These are phyloP conservation scores for Prunus davidiana DNA, from an alignment of 306 rosid species.

Conservation along the genomic window DNA sequence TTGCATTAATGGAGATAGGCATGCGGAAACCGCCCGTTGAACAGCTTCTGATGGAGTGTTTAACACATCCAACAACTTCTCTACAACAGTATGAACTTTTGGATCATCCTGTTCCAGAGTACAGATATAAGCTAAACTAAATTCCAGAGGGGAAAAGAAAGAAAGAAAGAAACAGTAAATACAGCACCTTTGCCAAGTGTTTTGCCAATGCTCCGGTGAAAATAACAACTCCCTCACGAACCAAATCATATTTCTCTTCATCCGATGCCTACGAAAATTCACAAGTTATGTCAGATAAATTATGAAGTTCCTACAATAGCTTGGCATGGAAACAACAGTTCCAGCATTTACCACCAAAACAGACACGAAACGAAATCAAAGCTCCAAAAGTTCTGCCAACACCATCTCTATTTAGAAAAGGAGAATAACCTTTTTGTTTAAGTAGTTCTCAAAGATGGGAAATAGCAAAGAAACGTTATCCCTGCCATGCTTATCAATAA, in stretches of 20 bases:
- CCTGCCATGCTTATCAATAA: slow-evolving; percentile 90
- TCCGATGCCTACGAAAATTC: slow-evolving; percentile 62
- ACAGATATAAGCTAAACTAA: slow-evolving; percentile 8
- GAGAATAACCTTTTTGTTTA: slow-evolving; percentile 72
- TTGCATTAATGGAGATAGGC: slow-evolving; percentile 92
- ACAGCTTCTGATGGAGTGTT: slow-evolving; percentile 99
- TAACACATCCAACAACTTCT: slow-evolving; percentile 86
- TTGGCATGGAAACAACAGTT: slow-evolving; percentile 8
- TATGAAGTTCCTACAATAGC: neutral
- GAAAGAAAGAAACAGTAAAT: neutral
- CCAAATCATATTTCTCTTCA: slow-evolving; percentile 93
- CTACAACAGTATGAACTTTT: slow-evolving; percentile 87
- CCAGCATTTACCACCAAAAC: neutral
- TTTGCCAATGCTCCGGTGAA: slow-evolving; percentile 97
- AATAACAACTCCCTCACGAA: slow-evolving; percentile 98
- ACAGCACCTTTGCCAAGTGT: slow-evolving; percentile 79
- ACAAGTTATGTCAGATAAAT: neutral
- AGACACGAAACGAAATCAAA: neutral
- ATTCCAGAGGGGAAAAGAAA: neutral
- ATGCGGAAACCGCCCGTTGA: slow-evolving; percentile 91
- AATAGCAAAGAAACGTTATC: slow-evolving; percentile 82
- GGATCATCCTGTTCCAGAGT: slow-evolving; percentile 75
- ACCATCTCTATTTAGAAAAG: neutral
- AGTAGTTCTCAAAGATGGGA: slow-evolving; percentile 93
- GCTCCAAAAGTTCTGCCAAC: neutral